Evolutionary conservation across 208 protist genomes (phyloP).

Genomic region (Borovskyia barvae): DNA sequence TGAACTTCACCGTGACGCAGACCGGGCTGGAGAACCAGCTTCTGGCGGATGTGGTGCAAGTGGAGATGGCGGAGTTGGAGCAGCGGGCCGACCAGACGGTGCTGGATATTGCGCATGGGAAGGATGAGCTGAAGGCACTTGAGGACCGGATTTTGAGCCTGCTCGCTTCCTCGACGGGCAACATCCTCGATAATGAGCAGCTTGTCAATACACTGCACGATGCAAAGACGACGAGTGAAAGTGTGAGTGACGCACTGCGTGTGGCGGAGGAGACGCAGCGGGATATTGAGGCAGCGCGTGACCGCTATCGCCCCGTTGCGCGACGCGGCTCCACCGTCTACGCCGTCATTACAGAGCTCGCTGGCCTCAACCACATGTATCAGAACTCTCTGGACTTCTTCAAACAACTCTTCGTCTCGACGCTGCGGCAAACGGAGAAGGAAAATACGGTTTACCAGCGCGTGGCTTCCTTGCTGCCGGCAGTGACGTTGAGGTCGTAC

Average conservation of each 20-base stretch:
- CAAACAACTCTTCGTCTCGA: constrained; percentile 89
- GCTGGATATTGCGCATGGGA: constrained; percentile 93
- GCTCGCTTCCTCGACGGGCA: constrained; percentile 90
- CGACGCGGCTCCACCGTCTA: constrained; percentile 94
- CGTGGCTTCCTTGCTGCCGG: constrained; percentile 80
- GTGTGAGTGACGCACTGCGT: constrained; percentile 86
- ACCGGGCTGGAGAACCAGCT: constrained; percentile 93
- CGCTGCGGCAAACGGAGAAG: constrained; percentile 89
- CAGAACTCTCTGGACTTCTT: constrained; percentile 94
- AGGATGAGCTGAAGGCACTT: constrained; percentile 93
- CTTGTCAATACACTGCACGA: constrained; percentile 94
- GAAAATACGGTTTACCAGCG: constrained; percentile 67
- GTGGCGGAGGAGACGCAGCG: constrained; percentile 94
- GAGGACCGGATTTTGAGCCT: constrained; percentile 94
- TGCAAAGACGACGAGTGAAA: constrained; percentile 90
- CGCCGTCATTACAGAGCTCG: constrained; percentile 92
- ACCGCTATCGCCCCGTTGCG: constrained; percentile 92
- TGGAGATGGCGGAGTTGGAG: constrained; percentile 92
- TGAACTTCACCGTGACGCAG: constrained; percentile 96
- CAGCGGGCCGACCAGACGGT: constrained; percentile 91
- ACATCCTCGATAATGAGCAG: constrained; percentile 96
- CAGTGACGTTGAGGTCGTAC: constrained; percentile 89
- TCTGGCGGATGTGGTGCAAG: constrained; percentile 90
- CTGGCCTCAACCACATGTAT: constrained; percentile 93
- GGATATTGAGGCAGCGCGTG: constrained; percentile 92